phyloP scores from a whole-genome alignment of 306 rosid species.

The Trifolium dubium region DNA sequence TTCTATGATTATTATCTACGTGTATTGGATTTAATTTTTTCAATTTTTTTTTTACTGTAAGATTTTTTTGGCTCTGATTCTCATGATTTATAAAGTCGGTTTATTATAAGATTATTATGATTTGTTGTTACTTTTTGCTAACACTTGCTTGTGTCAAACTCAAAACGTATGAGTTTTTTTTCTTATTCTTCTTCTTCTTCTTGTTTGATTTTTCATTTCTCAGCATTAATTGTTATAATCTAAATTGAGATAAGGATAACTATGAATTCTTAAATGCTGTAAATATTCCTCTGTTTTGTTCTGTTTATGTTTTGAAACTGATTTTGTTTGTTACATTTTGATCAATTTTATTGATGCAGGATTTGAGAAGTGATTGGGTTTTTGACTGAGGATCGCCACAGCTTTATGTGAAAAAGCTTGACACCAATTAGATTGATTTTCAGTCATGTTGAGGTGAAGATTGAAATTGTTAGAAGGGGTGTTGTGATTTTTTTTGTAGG shows the following conservation, averaged over 20 bases:
- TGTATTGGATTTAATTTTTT: constrained; percentile 40
- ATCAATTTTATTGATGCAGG: constrained; percentile 56
- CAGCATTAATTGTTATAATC: constrained; percentile 12
- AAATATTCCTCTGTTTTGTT: constrained; percentile 13
- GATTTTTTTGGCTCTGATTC: constrained; percentile 18
- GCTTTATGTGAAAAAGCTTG: constrained; percentile 24
- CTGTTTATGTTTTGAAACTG: constrained; percentile 12
- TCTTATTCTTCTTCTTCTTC: neutral
- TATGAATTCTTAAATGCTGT: constrained; percentile 1
- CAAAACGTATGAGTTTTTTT: neutral
- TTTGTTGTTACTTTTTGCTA: constrained; percentile 4
- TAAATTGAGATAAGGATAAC: neutral
- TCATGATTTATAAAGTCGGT: constrained; percentile 2
- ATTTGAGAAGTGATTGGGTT: constrained; percentile 41
- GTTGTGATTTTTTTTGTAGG: constrained; percentile 35
- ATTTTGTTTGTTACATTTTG: constrained; percentile 27
- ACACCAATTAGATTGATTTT: constrained; percentile 42
- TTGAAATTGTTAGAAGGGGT: constrained; percentile 22
- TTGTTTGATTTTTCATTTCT: neutral
- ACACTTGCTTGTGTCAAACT: constrained; percentile 14
- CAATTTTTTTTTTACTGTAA: neutral
- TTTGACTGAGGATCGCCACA: neutral
- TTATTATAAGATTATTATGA: neutral
- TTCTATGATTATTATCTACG: neutral
- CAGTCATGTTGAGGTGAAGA: constrained; percentile 35